A percentile compares a stretch with the other conserved stretches of the same genome.
These are phyloP conservation scores for Fusarium cicatricum DNA, from an alignment of 2,329 filamentous ascomycete species.

Conservation along the genomic window DNA sequence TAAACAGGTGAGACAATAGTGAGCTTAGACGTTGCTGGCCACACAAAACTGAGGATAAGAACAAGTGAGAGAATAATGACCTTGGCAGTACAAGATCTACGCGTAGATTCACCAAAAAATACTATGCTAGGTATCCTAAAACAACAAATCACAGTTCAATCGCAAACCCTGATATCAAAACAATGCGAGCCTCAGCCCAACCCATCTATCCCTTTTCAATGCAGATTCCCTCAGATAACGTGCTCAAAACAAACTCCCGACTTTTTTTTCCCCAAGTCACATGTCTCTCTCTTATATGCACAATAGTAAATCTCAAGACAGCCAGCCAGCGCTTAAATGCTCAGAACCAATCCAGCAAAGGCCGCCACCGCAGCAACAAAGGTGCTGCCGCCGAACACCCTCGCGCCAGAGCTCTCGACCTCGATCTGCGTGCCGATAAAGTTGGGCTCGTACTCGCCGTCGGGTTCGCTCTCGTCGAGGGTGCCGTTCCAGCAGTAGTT, in stretches of 20 bases:
- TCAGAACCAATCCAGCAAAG: constrained; percentile 32
- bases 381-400: constrained; percentile 22
- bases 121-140: constrained; percentile 21
- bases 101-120: constrained; percentile 23
- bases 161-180: constrained; percentile 10
- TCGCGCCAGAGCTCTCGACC: constrained; percentile 34
- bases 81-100: constrained; percentile 17
- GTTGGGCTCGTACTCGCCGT: constrained; percentile 41
- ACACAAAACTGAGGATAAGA: too few species aligned
- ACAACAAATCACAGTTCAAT: neutral
- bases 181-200: constrained; percentile 17
- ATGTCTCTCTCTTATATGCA: neutral
- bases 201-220: constrained; percentile 23
- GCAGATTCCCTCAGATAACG: constrained; percentile 20
- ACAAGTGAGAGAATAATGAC: too few species aligned
- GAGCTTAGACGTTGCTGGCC: too few species aligned
- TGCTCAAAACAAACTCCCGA: constrained; percentile 30
- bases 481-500: constrained; percentile 96
- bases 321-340: constrained; percentile 14
- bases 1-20: neutral
- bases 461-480: constrained; percentile 46
- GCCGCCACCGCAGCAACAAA: constrained; percentile 34
- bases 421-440: constrained; percentile 41
- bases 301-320: neutral
- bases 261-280: neutral